A percentile compares a stretch with the other conserved stretches of the same genome.
Conservation (phyloP, 176 grass and related monocot species). For the Musa schizocarpa region DNA sequence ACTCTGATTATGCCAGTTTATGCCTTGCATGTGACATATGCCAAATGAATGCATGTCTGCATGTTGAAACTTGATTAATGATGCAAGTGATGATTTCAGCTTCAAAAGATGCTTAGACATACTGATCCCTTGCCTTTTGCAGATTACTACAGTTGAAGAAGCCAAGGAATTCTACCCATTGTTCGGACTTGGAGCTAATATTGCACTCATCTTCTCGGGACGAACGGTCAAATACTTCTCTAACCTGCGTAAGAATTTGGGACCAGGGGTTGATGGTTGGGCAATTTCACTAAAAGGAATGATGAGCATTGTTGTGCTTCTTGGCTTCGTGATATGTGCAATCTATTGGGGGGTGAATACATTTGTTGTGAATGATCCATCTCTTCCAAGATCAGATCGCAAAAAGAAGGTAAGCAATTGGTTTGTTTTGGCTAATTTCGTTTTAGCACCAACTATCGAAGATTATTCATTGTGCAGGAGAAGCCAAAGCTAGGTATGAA, state of each 20-base stretch:
- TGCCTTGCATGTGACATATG: no score
- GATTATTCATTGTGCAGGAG: constrained; percentile 32
- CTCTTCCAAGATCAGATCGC: constrained; percentile 56
- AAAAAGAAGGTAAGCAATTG: constrained; percentile 45
- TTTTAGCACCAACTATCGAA: background rate
- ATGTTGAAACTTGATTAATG: no score
- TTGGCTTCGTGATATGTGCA: constrained; percentile 51
- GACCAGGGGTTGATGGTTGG: constrained; percentile 82
- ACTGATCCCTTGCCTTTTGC: constrained; percentile 1
- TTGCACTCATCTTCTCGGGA: constrained; percentile 71
- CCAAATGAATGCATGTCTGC: no score
- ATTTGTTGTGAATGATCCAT: constrained; percentile 66
- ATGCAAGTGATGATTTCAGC: background rate
- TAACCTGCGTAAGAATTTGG: constrained; percentile 73
- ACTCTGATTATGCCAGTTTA: no score
- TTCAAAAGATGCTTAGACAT: background rate
- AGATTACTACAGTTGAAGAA: constrained; percentile 89
- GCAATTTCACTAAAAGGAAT: constrained; percentile 83
- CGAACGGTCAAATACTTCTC: constrained; percentile 88
- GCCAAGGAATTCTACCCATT: constrained; percentile 89
- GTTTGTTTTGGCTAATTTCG: background rate
- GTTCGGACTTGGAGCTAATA: constrained; percentile 82
- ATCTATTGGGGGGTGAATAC: constrained; percentile 79
- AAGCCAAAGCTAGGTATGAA: constrained; percentile 78
- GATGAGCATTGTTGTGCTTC: constrained; percentile 86